Evolutionary conservation across 2,329 filamentous ascomycete genomes (phyloP).

Genomic region (Blumeria hordei): DNA sequence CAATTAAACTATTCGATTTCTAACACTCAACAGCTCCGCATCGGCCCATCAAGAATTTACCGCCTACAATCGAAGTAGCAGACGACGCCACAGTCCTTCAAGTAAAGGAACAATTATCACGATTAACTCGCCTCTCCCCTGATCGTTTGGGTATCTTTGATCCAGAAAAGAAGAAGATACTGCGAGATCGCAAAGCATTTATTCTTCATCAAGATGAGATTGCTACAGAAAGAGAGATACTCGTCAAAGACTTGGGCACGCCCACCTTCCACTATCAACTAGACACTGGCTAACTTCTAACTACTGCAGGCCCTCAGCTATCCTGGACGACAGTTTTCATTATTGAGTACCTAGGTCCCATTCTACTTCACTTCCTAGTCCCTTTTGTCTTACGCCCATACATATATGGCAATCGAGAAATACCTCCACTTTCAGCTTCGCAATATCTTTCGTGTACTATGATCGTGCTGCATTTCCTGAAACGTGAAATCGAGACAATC

Average conservation of each 20-base stretch:
- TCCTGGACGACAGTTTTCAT: slow-evolving; percentile 85
- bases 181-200: slow-evolving; percentile 35
- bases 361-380: slow-evolving; percentile 61
- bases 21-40: slow-evolving; percentile 9
- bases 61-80: slow-evolving; percentile 24
- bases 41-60: slow-evolving; percentile 21
- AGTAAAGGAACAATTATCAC: slow-evolving; percentile 30
- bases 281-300: background rate
- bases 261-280: slow-evolving; percentile 9
- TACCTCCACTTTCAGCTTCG: slow-evolving; percentile 29
- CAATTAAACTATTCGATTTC: background rate
- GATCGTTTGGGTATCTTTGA: slow-evolving; percentile 40
- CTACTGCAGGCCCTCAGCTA: slow-evolving; percentile 50
- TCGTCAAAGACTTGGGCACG: slow-evolving; percentile 81
- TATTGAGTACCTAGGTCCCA: slow-evolving; percentile 80
- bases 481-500: slow-evolving; percentile 84
- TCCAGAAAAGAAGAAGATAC: slow-evolving; percentile 32
- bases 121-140: slow-evolving; percentile 26
- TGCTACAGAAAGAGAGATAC: slow-evolving; percentile 29
- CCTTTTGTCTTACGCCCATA: slow-evolving; percentile 47
- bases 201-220: slow-evolving; percentile 25
- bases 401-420: slow-evolving; percentile 33
- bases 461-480: slow-evolving; percentile 65
- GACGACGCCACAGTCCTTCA: slow-evolving; percentile 30
- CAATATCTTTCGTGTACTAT: slow-evolving; percentile 55